Percentiles rank a stretch among this genome's conserved stretches.
These are phyloP conservation scores for Dendrothele bispora DNA, from an alignment of 768 basidiomycete species.

Conservation along the genomic window DNA sequence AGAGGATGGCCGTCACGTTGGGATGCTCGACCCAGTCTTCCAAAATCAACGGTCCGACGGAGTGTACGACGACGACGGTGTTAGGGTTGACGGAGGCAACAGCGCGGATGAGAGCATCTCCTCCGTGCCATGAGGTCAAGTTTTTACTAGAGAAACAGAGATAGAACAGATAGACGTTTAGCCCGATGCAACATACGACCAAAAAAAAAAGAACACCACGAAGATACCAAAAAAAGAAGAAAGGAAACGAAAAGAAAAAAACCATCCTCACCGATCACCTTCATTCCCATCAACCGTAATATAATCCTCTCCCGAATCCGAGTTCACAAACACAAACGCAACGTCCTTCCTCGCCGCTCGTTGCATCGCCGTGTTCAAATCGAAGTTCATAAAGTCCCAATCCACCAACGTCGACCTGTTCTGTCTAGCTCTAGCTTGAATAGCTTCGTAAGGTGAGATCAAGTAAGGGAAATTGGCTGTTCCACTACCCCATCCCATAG, in stretches of 20 bases:
- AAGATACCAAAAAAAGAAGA: no score
- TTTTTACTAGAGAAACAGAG: conserved; percentile 50
- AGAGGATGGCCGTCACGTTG: conserved; percentile 65
- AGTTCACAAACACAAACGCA: conserved; percentile 78
- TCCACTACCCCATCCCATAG: conserved; percentile 96
- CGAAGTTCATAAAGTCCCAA: conserved; percentile 72
- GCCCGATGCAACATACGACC: conserved; percentile 27
- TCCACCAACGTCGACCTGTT: conserved; percentile 66
- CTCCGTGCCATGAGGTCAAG: conserved; percentile 72
- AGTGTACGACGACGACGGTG: conserved; percentile 70
- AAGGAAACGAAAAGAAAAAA: no score
- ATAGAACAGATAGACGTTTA: conserved; percentile 8
- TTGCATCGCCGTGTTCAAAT: conserved; percentile 50
- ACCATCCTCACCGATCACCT: conserved; percentile 67
- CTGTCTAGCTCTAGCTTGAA: conserved; percentile 68
- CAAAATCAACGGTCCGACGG: conserved; percentile 57
- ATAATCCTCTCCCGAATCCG: conserved; percentile 84
- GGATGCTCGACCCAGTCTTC: conserved; percentile 73
- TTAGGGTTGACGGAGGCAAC: conserved; percentile 70
- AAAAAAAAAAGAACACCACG: conserved; percentile 1
- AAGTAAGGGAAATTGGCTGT: conserved; percentile 80
- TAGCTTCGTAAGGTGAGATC: conserved; percentile 80
- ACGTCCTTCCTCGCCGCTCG: conserved; percentile 54
- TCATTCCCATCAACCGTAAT: conserved; percentile 79
- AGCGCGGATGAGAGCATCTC: conserved; percentile 67